phyloP scores from a whole-genome alignment of 345 rosid species.

The Populus nigra region DNA sequence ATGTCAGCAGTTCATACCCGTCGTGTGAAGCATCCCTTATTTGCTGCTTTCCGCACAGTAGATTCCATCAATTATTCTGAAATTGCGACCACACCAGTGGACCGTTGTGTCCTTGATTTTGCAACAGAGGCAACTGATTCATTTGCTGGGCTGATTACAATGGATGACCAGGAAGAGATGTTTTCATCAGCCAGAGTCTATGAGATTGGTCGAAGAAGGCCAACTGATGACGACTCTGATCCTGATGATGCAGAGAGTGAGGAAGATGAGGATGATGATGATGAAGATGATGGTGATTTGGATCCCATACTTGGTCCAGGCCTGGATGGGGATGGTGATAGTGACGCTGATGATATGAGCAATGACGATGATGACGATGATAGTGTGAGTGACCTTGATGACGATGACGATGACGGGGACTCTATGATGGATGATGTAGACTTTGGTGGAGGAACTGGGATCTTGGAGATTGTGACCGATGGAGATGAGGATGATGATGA shows the following conservation, averaged over 20 bases:
- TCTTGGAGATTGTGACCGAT: constrained; percentile 56
- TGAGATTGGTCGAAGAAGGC: constrained; percentile 89
- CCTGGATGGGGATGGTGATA: constrained; percentile 70
- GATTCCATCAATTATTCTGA: constrained; percentile 93
- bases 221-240: constrained; percentile 95
- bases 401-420: constrained; percentile 55
- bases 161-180: constrained; percentile 97
- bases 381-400: constrained; percentile 58
- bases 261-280: constrained; percentile 90
- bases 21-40: constrained; percentile 76
- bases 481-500: constrained; percentile 70
- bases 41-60: constrained; percentile 84
- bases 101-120: constrained; percentile 96
- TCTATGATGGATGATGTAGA: constrained; percentile 52
- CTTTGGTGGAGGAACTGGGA: constrained; percentile 54
- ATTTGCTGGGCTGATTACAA: constrained; percentile 77
- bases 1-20: constrained; percentile 88
- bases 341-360: constrained; percentile 66
- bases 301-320: constrained; percentile 64
- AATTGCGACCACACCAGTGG: constrained; percentile 84
- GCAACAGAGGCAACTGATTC: constrained; percentile 91
- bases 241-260: constrained; percentile 94
- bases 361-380: constrained; percentile 66
- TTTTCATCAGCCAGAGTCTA: constrained; percentile 83
- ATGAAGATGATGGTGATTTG: constrained; percentile 61